A percentile compares a stretch with the other conserved stretches of the same genome.
Conservation (phyloP, 495 filamentous ascomycete genomes). For the Niebla homalea region DNA sequence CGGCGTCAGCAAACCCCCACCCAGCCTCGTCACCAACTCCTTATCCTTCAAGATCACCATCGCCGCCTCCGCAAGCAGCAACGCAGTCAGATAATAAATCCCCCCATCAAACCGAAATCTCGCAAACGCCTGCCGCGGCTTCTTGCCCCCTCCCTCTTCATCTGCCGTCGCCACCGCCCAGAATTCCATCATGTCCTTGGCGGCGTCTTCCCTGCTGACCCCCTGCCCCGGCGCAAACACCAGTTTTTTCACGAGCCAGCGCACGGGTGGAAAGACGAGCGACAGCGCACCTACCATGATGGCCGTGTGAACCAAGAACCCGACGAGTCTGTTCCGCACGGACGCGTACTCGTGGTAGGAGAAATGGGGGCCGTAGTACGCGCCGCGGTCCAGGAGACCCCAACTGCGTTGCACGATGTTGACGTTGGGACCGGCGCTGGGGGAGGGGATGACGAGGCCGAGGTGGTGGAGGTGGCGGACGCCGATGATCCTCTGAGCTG, state of each 20-base stretch:
- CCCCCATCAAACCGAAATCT: constrained; percentile 46
- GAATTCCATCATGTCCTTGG: constrained; percentile 48
- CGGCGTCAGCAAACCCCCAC: constrained; percentile 67
- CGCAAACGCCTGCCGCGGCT: constrained; percentile 38
- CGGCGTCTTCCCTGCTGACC: constrained; percentile 40
- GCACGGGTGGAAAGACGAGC: constrained; percentile 40
- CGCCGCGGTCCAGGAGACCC: constrained; percentile 50
- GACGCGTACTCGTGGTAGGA: constrained; percentile 55
- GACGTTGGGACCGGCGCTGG: constrained; percentile 45
- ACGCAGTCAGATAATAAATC: constrained; percentile 57
- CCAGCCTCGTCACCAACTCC: constrained; percentile 39
- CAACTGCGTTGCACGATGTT: constrained; percentile 64
- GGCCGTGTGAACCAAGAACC: constrained; percentile 41
- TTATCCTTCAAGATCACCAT: constrained; percentile 55
- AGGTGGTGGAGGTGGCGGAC: constrained; percentile 48
- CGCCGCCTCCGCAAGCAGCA: constrained; percentile 56
- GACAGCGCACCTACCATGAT: constrained; percentile 34
- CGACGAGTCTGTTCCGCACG: constrained; percentile 45
- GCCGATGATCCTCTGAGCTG: constrained; percentile 40
- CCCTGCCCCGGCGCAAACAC: constrained; percentile 58
- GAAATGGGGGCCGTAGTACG: constrained; percentile 61
- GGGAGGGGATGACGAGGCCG: constrained; percentile 50
- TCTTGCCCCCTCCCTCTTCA: constrained; percentile 16
- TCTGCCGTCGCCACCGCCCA: constrained; percentile 54
- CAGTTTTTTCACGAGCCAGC: constrained; percentile 38